These are phyloP conservation scores for Penicillium brevicompactum DNA, from an alignment of 2,329 filamentous ascomycete species.

Conservation along the genomic window DNA sequence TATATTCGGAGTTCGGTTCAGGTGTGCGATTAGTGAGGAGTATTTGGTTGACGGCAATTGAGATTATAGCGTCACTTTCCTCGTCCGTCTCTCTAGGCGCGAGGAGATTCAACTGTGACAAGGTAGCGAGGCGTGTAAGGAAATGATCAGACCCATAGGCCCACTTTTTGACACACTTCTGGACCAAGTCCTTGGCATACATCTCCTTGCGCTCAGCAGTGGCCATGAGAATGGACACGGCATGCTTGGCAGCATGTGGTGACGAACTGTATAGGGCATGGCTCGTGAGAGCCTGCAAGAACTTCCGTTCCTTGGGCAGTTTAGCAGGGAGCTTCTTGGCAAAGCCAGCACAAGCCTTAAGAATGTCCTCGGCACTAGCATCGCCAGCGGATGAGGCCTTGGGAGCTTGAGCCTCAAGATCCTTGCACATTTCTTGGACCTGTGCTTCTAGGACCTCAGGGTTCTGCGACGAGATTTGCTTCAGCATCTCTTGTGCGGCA, in stretches of 20 bases:
- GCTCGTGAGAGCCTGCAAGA: slow-evolving; percentile 75
- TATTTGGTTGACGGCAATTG: slow-evolving; percentile 74
- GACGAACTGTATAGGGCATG: slow-evolving; percentile 84
- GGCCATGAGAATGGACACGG: slow-evolving; percentile 84
- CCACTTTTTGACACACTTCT: slow-evolving; percentile 74
- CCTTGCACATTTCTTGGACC: slow-evolving; percentile 85
- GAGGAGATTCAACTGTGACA: slow-evolving; percentile 72
- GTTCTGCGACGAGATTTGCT: slow-evolving; percentile 86
- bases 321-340: slow-evolving; percentile 83
- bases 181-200: slow-evolving; percentile 79
- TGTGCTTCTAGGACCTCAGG: slow-evolving; percentile 92
- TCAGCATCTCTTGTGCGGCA: slow-evolving; percentile 84
- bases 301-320: slow-evolving; percentile 77
- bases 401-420: slow-evolving; percentile 79
- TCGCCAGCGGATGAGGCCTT: slow-evolving; percentile 69
- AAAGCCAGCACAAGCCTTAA: slow-evolving; percentile 93
- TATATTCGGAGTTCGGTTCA: slow-evolving; percentile 55
- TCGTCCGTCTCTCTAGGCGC: slow-evolving; percentile 73
- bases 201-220: slow-evolving; percentile 77
- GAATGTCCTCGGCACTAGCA: slow-evolving; percentile 75
- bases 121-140: slow-evolving; percentile 58
- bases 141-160: slow-evolving; percentile 73
- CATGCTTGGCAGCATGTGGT: slow-evolving; percentile 85
- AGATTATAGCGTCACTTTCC: slow-evolving; percentile 73
- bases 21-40: slow-evolving; percentile 68